phyloP scores from a whole-genome alignment of 495 filamentous ascomycete genomes.

The Xylaria venustula region DNA sequence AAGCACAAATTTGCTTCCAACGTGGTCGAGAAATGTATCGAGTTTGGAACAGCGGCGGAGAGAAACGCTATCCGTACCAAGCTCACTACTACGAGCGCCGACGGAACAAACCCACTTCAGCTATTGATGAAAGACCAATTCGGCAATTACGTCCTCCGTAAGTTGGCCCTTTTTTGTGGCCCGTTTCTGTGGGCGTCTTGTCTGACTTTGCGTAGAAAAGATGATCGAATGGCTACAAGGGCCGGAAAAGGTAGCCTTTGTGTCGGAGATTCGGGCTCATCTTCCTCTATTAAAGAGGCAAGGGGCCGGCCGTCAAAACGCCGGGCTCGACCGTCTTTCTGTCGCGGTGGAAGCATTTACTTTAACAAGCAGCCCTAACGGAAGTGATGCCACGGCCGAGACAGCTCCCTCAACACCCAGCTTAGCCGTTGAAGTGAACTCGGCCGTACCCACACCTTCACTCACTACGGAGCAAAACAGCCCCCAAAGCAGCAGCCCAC shows the following conservation, averaged over 20 bases:
- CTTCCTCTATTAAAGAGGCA: constrained; percentile 70
- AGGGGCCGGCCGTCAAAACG: constrained; percentile 75
- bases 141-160: constrained; percentile 97
- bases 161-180: constrained; percentile 38
- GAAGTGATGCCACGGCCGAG: constrained; percentile 8
- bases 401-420: constrained; percentile 28
- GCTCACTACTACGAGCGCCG: constrained; percentile 58
- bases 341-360: constrained; percentile 31
- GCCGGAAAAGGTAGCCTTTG: constrained; percentile 62
- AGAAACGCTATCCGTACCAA: constrained; percentile 67
- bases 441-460: constrained; percentile 55
- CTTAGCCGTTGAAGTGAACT: constrained; percentile 49
- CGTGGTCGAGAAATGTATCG: constrained; percentile 93
- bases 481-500: constrained; percentile 60
- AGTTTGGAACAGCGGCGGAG: constrained; percentile 67
- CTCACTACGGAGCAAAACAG: constrained; percentile 64
- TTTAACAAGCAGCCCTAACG: constrained; percentile 16
- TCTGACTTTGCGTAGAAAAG: constrained; percentile 61
- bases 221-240: constrained; percentile 68
- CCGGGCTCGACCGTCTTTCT: constrained; percentile 64
- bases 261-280: constrained; percentile 72
- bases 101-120: constrained; percentile 66
- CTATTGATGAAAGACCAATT: constrained; percentile 86
- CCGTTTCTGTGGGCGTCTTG: neutral
- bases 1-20: constrained; percentile 98